Evolutionary conservation across 768 basidiomycete genomes (phyloP), one percentile per base, ranked within the genome.

Genomic region (Amylocystis lapponica): DNA sequence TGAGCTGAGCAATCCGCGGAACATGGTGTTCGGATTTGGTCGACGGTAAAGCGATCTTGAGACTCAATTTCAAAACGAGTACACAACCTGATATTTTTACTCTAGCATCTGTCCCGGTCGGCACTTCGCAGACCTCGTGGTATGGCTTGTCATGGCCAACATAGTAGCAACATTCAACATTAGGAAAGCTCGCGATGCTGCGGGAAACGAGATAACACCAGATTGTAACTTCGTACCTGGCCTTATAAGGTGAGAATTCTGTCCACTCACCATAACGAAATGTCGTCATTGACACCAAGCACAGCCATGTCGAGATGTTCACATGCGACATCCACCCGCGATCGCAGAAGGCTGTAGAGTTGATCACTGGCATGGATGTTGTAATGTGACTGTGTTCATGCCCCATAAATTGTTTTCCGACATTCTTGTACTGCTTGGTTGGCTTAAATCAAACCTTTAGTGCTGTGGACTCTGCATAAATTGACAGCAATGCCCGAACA

Each of bases 71-170:
- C 37, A 45, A 25, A 39, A 11, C 10, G 12, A 23, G 21, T 22
- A 22, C 16, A 33, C 41, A 10, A 13, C 29, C 14, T 23, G n/a
- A 21, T 9, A 17, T 5, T 10, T 22, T 30, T 2, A 23, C 30
- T 4, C 16, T 21, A 75, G 75, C 45, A n/a, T 23, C 41, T 80
- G 78, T 48, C 75, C 76, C 7, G 76, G 78, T 11, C 61, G 70
- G 31, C 62, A 74, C 50, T 67, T 79, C 34, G 76, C 72, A 4
- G 69, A 75, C 40, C 49, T 61, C 6, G 68, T 61, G 39, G 57
- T 72, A 21, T 79, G 68, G 69, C 49, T 67, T 27, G 66, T 71
- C 36, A 64, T 66, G n/a, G 66, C 71, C 1, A 64, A 58, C 40
- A 61, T 78, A 13, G 51, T 74, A 23, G 66, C 73, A n/a, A 60